These are phyloP conservation scores for Blastocystis sp. DNA, from an alignment of 352 stramenopile species.

Conservation along the genomic window DNA sequence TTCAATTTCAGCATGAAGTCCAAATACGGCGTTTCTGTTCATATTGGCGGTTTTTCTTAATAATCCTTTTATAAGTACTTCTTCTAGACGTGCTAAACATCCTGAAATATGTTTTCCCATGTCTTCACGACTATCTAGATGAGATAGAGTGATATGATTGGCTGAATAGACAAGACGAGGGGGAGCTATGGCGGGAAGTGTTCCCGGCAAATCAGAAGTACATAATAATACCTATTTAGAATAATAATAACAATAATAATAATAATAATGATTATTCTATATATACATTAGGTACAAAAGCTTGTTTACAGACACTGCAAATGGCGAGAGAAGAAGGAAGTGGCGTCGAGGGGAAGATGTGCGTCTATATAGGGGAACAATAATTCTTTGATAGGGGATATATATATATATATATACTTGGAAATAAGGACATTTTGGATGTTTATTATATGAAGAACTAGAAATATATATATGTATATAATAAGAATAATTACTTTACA, in stretches of 20 bases:
- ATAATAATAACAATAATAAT: too few relatives aligned
- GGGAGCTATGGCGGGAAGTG: constrained; percentile 62
- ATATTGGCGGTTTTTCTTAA: constrained; percentile 71
- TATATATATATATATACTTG: constrained; percentile 44
- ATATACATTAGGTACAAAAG: too few relatives aligned
- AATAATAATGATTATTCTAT: too few relatives aligned
- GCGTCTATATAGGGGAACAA: constrained; percentile 13
- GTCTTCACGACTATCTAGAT: constrained; percentile 64
- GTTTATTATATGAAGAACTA: constrained; percentile 49
- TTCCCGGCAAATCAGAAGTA: constrained; percentile 40
- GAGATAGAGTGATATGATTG: constrained; percentile 56
- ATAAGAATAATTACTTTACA: background rate
- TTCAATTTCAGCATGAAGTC: constrained; percentile 67
- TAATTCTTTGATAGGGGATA: constrained; percentile 1
- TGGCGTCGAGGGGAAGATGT: constrained; percentile 29
- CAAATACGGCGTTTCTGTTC: constrained; percentile 83
- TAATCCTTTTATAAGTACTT: constrained; percentile 84
- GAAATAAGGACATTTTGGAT: constrained; percentile 63
- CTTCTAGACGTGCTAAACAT: constrained; percentile 86
- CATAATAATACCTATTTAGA: constrained; percentile 41
- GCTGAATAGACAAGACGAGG: constrained; percentile 79
- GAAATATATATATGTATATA: constrained; percentile 1
- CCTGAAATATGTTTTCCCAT: constrained; percentile 83
- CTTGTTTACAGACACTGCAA: too few relatives aligned
- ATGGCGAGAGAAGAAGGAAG: too few relatives aligned